Evolutionary conservation across 2,329 filamentous ascomycete species (phyloP), one percentile per base, ranked within the genome.

Genomic region (Verticillium nonalfalfae): DNA sequence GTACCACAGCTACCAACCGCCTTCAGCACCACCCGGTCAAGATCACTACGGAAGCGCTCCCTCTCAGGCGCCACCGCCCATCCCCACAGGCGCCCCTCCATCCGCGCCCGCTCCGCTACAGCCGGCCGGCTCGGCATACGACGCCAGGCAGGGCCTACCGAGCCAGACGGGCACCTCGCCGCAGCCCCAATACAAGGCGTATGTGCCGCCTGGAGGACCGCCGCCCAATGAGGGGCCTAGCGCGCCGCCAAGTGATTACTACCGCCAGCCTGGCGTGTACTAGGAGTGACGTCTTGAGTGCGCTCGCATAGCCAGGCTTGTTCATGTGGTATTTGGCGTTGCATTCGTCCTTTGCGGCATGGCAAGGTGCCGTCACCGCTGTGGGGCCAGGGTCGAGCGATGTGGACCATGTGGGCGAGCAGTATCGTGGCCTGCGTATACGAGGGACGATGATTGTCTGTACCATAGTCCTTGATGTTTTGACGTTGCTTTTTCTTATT

Each of bases 121-220:
- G 34, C 78, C 78, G 1, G 69, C 71, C n/a, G 80, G 80, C 1
- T 45, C 73, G 1, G 75, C 76, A 1, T 83, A 78, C 62, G 81
- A 86, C 66, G 73, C 81, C 6, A 75, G 83, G 26, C 78, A 84
- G 60, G 74, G 75, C 7, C 69, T 85, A 35, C 81, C 81, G 4
- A 83, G 80, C 65, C 78, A 84, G 70, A 52, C 65, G 52, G 35
- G 62, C 62, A 45, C 7, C 64, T 67, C 65, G 40, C 67, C 67
- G 18, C 76, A 78, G 67, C 76, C 76, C 45, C 83, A 85, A 70
- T 88, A 87, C 66, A 87, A 83, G 70, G 81, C 86, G 0, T 89
- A 89, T 62, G 79, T 81, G 2, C 84, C 84, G 3, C 81, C 77
- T 1, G 71, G 75, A 1, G 68, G 62, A 60, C 65, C 63, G 45